Base-by-base conservation (phyloP, 352 stramenopile genomes). In the Discostella stelligera region DNA sequence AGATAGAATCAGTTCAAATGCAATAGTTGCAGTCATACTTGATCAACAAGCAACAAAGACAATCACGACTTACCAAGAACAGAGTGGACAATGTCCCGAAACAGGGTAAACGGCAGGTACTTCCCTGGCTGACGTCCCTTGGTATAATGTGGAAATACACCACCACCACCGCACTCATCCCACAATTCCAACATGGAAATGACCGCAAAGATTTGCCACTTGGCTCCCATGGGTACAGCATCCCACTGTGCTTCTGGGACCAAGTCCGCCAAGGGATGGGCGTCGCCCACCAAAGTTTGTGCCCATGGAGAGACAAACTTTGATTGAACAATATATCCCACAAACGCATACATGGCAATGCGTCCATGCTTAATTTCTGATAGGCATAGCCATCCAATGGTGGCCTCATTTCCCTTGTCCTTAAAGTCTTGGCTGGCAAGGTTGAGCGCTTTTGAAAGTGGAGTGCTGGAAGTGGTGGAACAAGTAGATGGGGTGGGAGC, bases 321-420 rank as follows among this genome's bases (percentile, higher is more conserved):
- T n/a, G 70, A 75, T 60, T 85, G 74, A 18, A 82, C 81, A 62
- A 89, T 88, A 66, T 90, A 86, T 52, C 72, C 77, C 23, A 87
- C 59, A 58, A 88, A 86, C 6, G 80, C 85, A 64, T 86, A 86
- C 81, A 89, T 89, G 32, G 85, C 80, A 50, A 87, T 77, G 49
- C 83, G 74, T 16, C 84, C 84, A 49, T 90, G 77, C 59, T 90
- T 90, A 56, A 91, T 82, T 54, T 91, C 86, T 49, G 83, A 71
- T 55, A 86, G 77, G 65, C 84, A 70, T 46, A 89, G 80, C 59
- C 85, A 83, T 25, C 74, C 69, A 50, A 91, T 90, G 52, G 74
- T 88, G 10, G 68, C 81, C 65, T 89, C 79, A 62, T 90, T 89
- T 44, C 66, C 63, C 18, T 83, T 73, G 66, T 79, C 84, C 79